Conservation (phyloP, 768 basidiomycete species). For the Pluteus cervinus region DNA sequence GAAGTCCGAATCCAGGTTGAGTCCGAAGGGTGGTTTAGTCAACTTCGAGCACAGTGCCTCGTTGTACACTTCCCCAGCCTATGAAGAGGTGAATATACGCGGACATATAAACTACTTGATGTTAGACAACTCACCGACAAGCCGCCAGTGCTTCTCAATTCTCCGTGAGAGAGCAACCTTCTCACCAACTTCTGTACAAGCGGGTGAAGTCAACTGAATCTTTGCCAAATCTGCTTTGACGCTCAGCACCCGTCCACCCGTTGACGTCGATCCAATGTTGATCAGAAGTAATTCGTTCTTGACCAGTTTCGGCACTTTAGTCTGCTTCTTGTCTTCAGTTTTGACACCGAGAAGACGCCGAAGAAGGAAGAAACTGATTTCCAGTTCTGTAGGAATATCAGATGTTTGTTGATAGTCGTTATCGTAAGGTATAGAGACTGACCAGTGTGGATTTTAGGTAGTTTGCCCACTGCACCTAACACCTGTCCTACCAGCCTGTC, state of each 20-base stretch:
- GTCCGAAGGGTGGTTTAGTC: conserved; percentile 49
- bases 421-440: conserved; percentile 3
- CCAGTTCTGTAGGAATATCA: conserved; percentile 56
- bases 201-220: conserved; percentile 89
- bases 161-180: conserved; percentile 93
- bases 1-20: too few species aligned
- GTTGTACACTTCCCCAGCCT: conserved; percentile 78
- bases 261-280: conserved; percentile 97
- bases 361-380: conserved; percentile 91
- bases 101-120: background rate
- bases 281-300: conserved; percentile 92
- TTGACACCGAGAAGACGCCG: conserved; percentile 96
- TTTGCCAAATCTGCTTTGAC: conserved; percentile 95
- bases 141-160: conserved; percentile 98
- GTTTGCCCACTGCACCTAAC: conserved; percentile 87
- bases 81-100: background rate
- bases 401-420: conserved; percentile 2
- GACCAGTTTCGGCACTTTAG: conserved; percentile 86
- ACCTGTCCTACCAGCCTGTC: conserved; percentile 97
- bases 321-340: conserved; percentile 98
- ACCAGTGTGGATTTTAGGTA: conserved; percentile 93
- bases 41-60: conserved; percentile 77
- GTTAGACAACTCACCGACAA: conserved; percentile 68
- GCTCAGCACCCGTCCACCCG: conserved; percentile 89
- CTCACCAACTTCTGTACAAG: conserved; percentile 95